Evolutionary conservation across 345 rosid genomes (phyloP).

Genomic region (Citrus maxima): DNA sequence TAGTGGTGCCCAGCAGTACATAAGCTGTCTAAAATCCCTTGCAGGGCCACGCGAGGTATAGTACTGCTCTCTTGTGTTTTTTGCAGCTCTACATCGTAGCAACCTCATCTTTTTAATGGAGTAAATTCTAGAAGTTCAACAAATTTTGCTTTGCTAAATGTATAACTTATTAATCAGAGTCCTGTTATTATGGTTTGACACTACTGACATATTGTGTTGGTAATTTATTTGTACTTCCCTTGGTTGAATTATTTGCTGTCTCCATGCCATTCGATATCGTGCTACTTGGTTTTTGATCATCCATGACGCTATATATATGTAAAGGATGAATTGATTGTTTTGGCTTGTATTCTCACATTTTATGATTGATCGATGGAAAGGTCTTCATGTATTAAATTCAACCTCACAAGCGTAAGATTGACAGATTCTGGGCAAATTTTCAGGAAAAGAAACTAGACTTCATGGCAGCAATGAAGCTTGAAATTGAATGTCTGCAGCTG

Average conservation of each 20-base stretch:
- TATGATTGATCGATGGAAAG: too few relatives aligned
- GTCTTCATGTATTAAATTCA: too few relatives aligned
- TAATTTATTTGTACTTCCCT: neutral
- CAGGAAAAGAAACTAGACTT: too few relatives aligned
- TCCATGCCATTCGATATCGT: neutral
- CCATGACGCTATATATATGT: slow-evolving; percentile 41
- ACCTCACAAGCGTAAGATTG: too few relatives aligned
- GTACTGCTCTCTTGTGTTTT: slow-evolving; percentile 1
- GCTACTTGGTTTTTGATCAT: neutral
- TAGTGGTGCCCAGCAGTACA: slow-evolving; percentile 51
- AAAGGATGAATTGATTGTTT: too few relatives aligned
- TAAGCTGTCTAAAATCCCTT: slow-evolving; percentile 56
- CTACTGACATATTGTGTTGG: slow-evolving; percentile 3
- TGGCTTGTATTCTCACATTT: too few relatives aligned
- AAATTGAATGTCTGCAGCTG: slow-evolving; percentile 1
- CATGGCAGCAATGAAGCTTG: too few relatives aligned
- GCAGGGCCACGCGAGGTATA: slow-evolving; percentile 68
- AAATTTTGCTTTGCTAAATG: neutral
- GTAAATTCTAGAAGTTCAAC: neutral
- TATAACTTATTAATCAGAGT: neutral
- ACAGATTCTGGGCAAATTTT: too few relatives aligned
- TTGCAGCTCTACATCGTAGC: neutral
- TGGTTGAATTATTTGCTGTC: slow-evolving; percentile 14
- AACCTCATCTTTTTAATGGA: neutral
- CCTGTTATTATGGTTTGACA: slow-evolving; percentile 3